Percentiles rank a stretch among this genome's conserved stretches.
Evolutionary conservation across 2,329 filamentous ascomycete species (phyloP).

Genomic region (Colletotrichum cordylinicola): DNA sequence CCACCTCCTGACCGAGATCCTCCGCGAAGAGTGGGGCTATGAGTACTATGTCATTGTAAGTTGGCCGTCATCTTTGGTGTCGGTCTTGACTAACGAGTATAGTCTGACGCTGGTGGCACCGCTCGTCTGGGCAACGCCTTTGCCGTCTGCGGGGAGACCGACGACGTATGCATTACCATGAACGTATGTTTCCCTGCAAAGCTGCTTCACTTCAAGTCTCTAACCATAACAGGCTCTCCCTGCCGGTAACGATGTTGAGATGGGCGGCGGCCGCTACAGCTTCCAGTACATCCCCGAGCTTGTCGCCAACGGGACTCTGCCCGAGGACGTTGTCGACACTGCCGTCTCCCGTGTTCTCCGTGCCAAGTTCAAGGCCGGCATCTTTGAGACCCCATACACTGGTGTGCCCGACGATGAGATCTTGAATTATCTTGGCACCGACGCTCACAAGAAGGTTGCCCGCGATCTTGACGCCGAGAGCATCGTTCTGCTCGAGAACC

Average conservation of each 20-base stretch:
- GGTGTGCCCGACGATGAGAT: conserved; percentile 62
- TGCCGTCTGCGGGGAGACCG: conserved; percentile 66
- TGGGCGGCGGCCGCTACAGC: conserved; percentile 78
- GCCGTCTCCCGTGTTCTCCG: conserved; percentile 71
- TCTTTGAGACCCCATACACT: conserved; percentile 74
- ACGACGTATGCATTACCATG: conserved; percentile 69
- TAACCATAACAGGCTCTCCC: conserved; percentile 54
- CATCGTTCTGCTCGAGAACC: conserved; percentile 66
- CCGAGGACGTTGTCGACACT: conserved; percentile 64
- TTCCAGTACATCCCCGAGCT: conserved; percentile 71
- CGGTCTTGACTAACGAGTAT: background rate
- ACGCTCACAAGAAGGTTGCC: conserved; percentile 62
- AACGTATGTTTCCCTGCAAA: conserved; percentile 41
- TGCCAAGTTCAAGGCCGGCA: conserved; percentile 72
- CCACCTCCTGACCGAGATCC: conserved; percentile 70
- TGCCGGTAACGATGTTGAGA: conserved; percentile 76
- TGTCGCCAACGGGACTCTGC: conserved; percentile 65
- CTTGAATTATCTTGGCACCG: conserved; percentile 65
- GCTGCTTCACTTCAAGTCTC: background rate
- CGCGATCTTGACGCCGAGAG: conserved; percentile 69
- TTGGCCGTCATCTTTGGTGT: background rate
- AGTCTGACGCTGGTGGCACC: conserved; percentile 70
- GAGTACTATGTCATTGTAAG: conserved; percentile 64
- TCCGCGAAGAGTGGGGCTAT: conserved; percentile 76
- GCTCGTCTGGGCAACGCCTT: conserved; percentile 71